phyloP scores from a whole-genome alignment of 2,329 filamentous ascomycete genomes.

The Talaromyces rugulosus region DNA sequence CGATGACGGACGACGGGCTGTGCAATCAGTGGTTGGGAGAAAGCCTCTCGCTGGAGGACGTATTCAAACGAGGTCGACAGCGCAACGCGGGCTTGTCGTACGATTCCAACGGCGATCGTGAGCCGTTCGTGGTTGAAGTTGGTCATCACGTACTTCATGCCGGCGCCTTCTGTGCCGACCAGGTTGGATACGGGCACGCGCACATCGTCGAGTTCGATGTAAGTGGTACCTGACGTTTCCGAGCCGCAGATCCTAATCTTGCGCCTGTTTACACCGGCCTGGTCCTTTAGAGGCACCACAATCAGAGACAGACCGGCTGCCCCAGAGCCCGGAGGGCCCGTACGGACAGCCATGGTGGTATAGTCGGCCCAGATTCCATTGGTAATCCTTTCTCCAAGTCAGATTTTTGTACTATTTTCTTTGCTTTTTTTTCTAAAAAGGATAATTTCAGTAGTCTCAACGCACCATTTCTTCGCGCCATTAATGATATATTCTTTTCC shows the following conservation, averaged over 20 bases:
- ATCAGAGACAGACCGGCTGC: conserved; percentile 61
- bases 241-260: conserved; percentile 63
- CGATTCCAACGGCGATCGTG: conserved; percentile 60
- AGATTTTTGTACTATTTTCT: background rate
- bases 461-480: conserved; percentile 70
- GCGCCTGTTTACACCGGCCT: conserved; percentile 65
- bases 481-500: conserved; percentile 68
- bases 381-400: conserved; percentile 51
- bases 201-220: conserved; percentile 72
- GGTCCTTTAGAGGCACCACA: conserved; percentile 64
- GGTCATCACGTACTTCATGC: conserved; percentile 72
- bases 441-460: background rate
- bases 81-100: conserved; percentile 59
- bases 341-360: conserved; percentile 68
- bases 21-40: conserved; percentile 65
- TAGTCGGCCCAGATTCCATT: conserved; percentile 69
- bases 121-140: conserved; percentile 79
- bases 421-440: background rate
- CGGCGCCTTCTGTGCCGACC: conserved; percentile 64
- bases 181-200: conserved; percentile 66
- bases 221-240: conserved; percentile 63
- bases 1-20: conserved; percentile 70
- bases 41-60: conserved; percentile 62
- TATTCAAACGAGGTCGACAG: conserved; percentile 59
- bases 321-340: conserved; percentile 55